Evolutionary conservation across 352 stramenopile genomes (phyloP), one percentile per base, ranked within the genome.

Genomic region (Pythium sp.): DNA sequence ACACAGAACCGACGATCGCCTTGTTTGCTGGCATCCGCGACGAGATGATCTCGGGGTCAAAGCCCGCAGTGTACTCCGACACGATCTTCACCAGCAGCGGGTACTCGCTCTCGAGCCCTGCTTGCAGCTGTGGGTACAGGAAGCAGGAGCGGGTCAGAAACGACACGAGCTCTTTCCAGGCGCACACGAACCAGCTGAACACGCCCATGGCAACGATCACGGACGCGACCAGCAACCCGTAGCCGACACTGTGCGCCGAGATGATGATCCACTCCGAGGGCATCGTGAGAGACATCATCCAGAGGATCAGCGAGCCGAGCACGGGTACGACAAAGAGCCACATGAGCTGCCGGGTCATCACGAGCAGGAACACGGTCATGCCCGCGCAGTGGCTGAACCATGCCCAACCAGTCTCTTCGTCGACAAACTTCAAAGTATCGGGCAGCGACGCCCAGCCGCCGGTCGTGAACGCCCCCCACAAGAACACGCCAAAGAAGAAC

Each of bases 301-400:
- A 94, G 41, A 94, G 65, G 12, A 94, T 14, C n/a, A 93, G 73
- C 5, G 84, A 74, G 11, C 87, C 84, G 36, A 87, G 63, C 1
- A 89, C 64, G 0, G 87, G 87, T 24, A 94, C 82, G 2, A 94
- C 81, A 24, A 92, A 76, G n/a, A 94, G 61, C 84, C 80, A 92
- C 57, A 79, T 73, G 30, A 94, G 73, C 18, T 86, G 76, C 12
- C 85, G 77, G 7, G 87, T 94, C 76, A 88, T 88, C 5, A 93
- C 75, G 14, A 94, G 62, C 49, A 94, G 67, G 67, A 94, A 94
- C 22, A 92, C 79, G 0, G 87, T 92, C 51, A 93, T 73, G 32
- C 87, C 87, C 2, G 87, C 87, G 60, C 82, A 91, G 56, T 94
- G 87, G 55, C 87, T 94, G 67, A 94, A 94, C 87, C 87, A 94